Evolutionary conservation across 2,329 filamentous ascomycete genomes (phyloP).

Genomic region (Alternaria alternata): DNA sequence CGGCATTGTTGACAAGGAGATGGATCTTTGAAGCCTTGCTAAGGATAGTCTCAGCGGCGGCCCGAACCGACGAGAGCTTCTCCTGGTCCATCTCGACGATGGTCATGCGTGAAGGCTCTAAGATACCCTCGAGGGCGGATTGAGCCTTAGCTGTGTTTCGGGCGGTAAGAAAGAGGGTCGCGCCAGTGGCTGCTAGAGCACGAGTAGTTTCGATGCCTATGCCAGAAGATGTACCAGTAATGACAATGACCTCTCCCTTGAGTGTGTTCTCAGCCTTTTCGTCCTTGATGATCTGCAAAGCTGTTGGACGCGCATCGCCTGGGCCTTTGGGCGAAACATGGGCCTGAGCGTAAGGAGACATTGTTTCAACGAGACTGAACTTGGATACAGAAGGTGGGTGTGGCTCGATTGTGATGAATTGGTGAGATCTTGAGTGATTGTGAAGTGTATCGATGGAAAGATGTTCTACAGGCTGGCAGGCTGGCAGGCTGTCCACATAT

Average conservation of each 20-base stretch:
- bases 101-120: conserved; percentile 39
- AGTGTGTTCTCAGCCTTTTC: conserved; percentile 47
- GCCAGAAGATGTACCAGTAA: conserved; percentile 42
- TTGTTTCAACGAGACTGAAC: not conserved
- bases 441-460: too few relatives aligned
- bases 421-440: not conserved
- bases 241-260: conserved; percentile 35
- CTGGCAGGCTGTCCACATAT: too few relatives aligned
- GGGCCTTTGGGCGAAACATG: conserved; percentile 41
- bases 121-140: conserved; percentile 18
- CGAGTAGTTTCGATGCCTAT: conserved; percentile 40
- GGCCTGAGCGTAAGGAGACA: not conserved
- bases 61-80: conserved; percentile 29
- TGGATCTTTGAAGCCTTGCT: conserved; percentile 35
- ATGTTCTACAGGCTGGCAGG: too few relatives aligned
- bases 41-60: conserved; percentile 29
- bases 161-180: conserved; percentile 54
- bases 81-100: conserved; percentile 45
- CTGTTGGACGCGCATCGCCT: conserved; percentile 54
- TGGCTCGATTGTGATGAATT: too few relatives aligned
- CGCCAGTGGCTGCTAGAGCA: conserved; percentile 56
- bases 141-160: conserved; percentile 55
- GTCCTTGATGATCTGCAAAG: conserved; percentile 52
- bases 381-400: too few relatives aligned
- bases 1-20: conserved; percentile 57